A percentile compares a stretch with the other conserved stretches of the same genome.
Conservation (phyloP, 306 rosid species). For the Trichosanthes truncata region DNA sequence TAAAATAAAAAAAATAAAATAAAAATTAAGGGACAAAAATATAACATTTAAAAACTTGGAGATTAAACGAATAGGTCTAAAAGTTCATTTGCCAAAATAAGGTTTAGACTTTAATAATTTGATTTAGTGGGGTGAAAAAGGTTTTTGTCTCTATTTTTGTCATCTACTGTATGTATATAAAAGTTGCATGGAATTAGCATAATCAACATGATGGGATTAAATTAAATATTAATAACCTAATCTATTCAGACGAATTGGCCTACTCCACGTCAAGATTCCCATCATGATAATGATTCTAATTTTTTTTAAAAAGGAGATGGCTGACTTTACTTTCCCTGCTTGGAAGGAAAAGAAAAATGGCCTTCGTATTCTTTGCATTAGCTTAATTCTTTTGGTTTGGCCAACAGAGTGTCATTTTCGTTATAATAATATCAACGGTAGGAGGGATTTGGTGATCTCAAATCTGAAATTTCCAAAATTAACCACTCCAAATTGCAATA, state of each 20-base stretch:
- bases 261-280: constrained; percentile 12
- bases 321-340: background rate
- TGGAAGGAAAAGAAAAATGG: constrained; percentile 2
- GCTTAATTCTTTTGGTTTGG: constrained; percentile 18
- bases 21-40: background rate
- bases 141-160: background rate
- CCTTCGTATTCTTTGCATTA: constrained; percentile 4
- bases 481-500: constrained; percentile 29
- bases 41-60: background rate
- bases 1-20: background rate
- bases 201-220: constrained; percentile 1
- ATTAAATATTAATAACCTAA: background rate
- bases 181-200: constrained; percentile 9
- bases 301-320: background rate
- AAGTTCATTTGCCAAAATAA: background rate
- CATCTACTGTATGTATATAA: background rate
- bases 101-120: background rate
- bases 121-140: background rate
- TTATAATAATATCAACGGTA: constrained; percentile 27
- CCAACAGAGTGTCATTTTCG: constrained; percentile 26
- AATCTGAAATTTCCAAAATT: constrained; percentile 18
- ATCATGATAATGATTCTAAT: background rate
- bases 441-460: constrained; percentile 50
- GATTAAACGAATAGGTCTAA: background rate
- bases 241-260: background rate